A percentile compares a stretch with the other conserved stretches of the same genome.
Evolutionary conservation across 2,329 filamentous ascomycete genomes (phyloP).

Genomic region (Diplodia sapinea): DNA sequence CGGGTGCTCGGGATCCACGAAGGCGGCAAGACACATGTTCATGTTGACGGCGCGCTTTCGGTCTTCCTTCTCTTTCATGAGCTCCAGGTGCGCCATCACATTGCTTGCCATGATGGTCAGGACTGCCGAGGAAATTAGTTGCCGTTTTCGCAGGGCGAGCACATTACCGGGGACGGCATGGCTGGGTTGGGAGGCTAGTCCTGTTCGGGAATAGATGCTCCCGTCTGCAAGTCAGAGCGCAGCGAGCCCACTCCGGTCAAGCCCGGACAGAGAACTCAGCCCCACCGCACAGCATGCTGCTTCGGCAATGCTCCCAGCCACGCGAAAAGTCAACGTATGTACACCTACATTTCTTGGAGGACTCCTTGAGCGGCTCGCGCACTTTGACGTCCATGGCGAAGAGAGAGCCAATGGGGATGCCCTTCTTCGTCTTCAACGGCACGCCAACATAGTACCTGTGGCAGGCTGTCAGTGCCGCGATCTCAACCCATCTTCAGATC

Average conservation of each 20-base stretch:
- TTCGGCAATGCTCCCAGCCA: background rate
- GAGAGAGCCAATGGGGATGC: conserved; percentile 43
- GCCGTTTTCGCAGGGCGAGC: conserved; percentile 12
- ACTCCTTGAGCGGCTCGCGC: conserved; percentile 35
- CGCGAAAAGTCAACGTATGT: background rate
- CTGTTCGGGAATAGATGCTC: background rate
- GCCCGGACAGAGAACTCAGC: background rate
- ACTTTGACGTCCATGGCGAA: conserved; percentile 41
- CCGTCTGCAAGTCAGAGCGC: background rate
- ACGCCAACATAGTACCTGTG: conserved; percentile 43
- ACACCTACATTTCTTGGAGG: conserved; percentile 34
- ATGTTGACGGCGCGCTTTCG: conserved; percentile 38
- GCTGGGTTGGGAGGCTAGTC: background rate
- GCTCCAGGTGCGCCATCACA: conserved; percentile 45
- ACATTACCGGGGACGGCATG: background rate
- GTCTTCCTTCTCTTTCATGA: conserved; percentile 44
- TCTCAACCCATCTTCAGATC: background rate
- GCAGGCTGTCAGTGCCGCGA: background rate
- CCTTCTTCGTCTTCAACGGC: conserved; percentile 42
- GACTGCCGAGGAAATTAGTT: conserved; percentile 30
- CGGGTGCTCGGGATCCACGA: conserved; percentile 38
- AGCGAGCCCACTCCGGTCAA: background rate
- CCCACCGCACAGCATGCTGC: background rate
- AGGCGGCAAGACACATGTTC: conserved; percentile 39
- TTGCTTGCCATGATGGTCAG: conserved; percentile 42